Evolutionary conservation across 805 yeast species (phyloP).

Genomic region (Barnettozyma wickerhamii): DNA sequence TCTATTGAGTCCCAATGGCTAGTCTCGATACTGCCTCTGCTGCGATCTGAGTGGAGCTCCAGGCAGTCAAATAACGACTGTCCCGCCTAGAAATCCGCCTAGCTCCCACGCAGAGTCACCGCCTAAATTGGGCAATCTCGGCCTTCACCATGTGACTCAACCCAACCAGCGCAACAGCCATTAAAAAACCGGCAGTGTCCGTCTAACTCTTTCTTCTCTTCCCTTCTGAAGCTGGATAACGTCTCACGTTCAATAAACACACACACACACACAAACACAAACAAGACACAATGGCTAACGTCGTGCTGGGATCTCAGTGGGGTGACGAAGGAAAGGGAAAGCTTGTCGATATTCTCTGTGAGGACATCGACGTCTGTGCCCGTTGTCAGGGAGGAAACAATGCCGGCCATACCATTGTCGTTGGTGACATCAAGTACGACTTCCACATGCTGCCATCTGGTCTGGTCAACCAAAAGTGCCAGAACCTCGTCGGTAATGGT

Average conservation of each 20-base stretch:
- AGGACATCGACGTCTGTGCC: constrained; percentile 93
- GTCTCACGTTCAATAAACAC: constrained; percentile 9
- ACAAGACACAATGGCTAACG: constrained; percentile 48
- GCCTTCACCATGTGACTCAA: constrained; percentile 4
- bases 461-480: constrained; percentile 89
- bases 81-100: too few relatives aligned
- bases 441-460: constrained; percentile 99
- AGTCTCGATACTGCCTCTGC: background rate
- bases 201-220: constrained; percentile 7
- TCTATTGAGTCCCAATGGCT: background rate
- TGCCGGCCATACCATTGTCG: constrained; percentile 99
- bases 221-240: constrained; percentile 10
- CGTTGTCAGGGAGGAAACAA: constrained; percentile 99
- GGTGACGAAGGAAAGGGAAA: constrained; percentile 99
- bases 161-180: constrained; percentile 10
- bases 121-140: background rate
- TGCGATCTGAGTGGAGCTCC: too few relatives aligned
- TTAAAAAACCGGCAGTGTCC: constrained; percentile 1
- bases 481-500: constrained; percentile 90
- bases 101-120: background rate
- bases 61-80: too few relatives aligned
- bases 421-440: constrained; percentile 81
- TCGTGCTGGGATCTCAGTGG: constrained; percentile 98
- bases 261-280: background rate
- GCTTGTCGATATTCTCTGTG: constrained; percentile 91